Evolutionary conservation across 768 basidiomycete genomes (phyloP), one percentile per base, ranked within the genome.

Genomic region (Mycena albidolilacea): DNA sequence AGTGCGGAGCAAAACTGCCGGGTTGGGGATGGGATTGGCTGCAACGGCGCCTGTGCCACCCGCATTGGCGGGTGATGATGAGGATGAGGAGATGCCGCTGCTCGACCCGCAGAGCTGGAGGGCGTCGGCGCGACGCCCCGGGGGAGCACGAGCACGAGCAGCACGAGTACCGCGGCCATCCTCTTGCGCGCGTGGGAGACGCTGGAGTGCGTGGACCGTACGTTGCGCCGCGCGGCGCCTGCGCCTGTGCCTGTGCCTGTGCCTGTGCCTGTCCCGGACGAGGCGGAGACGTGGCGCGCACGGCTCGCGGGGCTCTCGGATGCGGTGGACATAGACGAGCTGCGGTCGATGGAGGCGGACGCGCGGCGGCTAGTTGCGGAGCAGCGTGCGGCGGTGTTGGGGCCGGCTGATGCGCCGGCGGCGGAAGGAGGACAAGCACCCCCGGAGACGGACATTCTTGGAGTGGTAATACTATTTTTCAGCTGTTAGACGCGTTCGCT

Each of bases 131-230:
- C 2, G n/a, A 21, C 37, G 15, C 58, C 0, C 10, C 23, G 30
- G 39, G 7, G 38, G 10, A 35, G 38, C n/a, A 14, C 43, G 43
- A 8, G 54, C 54, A 19, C 38, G 62, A 14, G 38, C 15, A 15
- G 7, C 10, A 17, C 44, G 11, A 17, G 44, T 7, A 46, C 14
- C 4, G 44, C 44, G 44, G 44, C 48, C 19, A 50, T 50, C 5
- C 19, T n/a, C 48, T 7, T n/a, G 1, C 38, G 62, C 17, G 68
- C 39, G 50, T 50, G 68, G 48, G 67, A 52, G 21, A 43, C 67
- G 48, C 46, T 69, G 9, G 68, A 52, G 59, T 39, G 68, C 1
- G 50, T 48, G 23, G 67, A 52, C 21, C 21, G 59, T 15, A 61
- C 57, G 67, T 14, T 60, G 37, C n/a, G 67, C 0, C 43, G 44